phyloP scores from a whole-genome alignment of 2,329 filamentous ascomycete genomes.

The Diaporthe citri region DNA sequence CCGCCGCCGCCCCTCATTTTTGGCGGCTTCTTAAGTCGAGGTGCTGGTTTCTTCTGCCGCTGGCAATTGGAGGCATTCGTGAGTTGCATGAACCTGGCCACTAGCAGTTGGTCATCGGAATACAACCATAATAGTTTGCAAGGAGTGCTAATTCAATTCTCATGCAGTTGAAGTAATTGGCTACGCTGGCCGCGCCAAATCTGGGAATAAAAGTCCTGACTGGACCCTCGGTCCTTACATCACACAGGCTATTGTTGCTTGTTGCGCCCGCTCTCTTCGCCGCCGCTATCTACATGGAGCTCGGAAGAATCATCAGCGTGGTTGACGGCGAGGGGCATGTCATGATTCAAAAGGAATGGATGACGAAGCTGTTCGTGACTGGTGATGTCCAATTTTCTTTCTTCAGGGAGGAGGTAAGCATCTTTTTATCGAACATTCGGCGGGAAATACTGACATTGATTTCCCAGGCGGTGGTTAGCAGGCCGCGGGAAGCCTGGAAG shows the following conservation, averaged over 20 bases:
- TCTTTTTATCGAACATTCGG: not conserved
- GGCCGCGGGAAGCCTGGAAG: constrained; percentile 5
- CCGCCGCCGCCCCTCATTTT: constrained; percentile 52
- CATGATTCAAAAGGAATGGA: constrained; percentile 11
- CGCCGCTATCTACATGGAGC: constrained; percentile 35
- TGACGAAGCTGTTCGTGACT: constrained; percentile 33
- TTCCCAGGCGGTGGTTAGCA: not conserved
- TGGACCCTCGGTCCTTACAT: constrained; percentile 26
- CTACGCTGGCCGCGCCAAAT: constrained; percentile 21
- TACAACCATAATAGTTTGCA: too few relatives aligned
- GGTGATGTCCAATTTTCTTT: constrained; percentile 31
- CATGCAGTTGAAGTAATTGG: constrained; percentile 26
- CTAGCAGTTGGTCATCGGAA: too few relatives aligned
- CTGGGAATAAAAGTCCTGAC: constrained; percentile 19
- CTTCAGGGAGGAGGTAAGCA: constrained; percentile 17
- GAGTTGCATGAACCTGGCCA: constrained; percentile 40
- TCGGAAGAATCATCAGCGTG: constrained; percentile 26
- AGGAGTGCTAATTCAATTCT: not conserved
- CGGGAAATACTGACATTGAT: not conserved
- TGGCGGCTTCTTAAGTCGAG: constrained; percentile 53
- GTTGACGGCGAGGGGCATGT: constrained; percentile 20
- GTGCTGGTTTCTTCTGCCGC: constrained; percentile 65
- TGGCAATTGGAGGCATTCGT: constrained; percentile 66
- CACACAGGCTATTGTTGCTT: constrained; percentile 32
- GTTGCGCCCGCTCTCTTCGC: constrained; percentile 33